A percentile compares a stretch with the other conserved stretches of the same genome.
phyloP scores from a whole-genome alignment of 371 early-diverging fungal genomes.

The Nematocida major region DNA sequence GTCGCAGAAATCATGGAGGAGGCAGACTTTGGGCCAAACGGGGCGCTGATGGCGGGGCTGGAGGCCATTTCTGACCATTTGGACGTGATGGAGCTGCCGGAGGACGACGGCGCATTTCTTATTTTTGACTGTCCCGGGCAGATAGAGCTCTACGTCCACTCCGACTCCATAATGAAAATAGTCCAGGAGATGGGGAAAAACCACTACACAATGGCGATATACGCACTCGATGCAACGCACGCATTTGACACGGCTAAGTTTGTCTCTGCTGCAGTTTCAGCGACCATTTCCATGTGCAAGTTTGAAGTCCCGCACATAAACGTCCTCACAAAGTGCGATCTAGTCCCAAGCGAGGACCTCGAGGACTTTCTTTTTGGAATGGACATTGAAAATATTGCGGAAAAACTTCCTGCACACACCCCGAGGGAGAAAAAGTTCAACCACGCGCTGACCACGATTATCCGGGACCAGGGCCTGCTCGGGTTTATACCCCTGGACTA shows the following conservation, averaged over 20 bases:
- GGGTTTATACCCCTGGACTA: slow-evolving; percentile 36
- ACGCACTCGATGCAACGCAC: slow-evolving; percentile 36
- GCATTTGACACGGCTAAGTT: slow-evolving; percentile 12
- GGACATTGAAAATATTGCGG: not conserved
- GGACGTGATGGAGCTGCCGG: slow-evolving; percentile 42
- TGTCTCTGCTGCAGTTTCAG: slow-evolving; percentile 22
- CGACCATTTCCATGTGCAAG: slow-evolving; percentile 40
- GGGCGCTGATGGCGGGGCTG: slow-evolving; percentile 36
- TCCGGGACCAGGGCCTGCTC: slow-evolving; percentile 24
- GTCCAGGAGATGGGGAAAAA: not conserved
- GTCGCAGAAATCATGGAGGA: slow-evolving; percentile 51
- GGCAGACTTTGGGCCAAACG: slow-evolving; percentile 54
- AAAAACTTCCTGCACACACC: not conserved
- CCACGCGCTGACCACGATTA: slow-evolving; percentile 34
- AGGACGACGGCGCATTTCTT: slow-evolving; percentile 35
- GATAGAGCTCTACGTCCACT: slow-evolving; percentile 51
- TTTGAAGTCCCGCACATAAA: slow-evolving; percentile 52
- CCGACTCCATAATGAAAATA: slow-evolving; percentile 41
- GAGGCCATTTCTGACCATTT: slow-evolving; percentile 46
- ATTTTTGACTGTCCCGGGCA: slow-evolving; percentile 52
- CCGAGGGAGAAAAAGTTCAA: slow-evolving; percentile 25
- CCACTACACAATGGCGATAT: not conserved
- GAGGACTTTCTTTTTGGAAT: slow-evolving; percentile 20
- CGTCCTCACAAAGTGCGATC: slow-evolving; percentile 47
- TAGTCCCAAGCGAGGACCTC: slow-evolving; percentile 16